These are phyloP conservation scores for Vigna reflexopilosa DNA, from an alignment of 306 rosid genomes.

Conservation along the genomic window DNA sequence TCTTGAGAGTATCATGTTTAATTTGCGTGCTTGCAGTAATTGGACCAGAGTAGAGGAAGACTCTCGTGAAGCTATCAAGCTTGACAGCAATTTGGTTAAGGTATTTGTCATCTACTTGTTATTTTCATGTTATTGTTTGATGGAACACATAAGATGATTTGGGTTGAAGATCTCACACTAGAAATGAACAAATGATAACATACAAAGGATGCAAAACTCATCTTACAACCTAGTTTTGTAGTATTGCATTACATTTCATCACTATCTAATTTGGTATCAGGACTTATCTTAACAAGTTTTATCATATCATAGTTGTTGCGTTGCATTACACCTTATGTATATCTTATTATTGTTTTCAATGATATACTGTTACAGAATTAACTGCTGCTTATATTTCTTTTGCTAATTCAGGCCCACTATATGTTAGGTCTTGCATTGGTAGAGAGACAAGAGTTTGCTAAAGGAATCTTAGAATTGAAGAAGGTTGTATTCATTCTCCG, in stretches of 20 bases:
- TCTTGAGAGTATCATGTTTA: not conserved
- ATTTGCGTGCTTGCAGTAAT: conserved; percentile 54
- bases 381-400: not conserved
- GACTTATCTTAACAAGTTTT: no score
- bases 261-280: no score
- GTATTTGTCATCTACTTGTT: conserved; percentile 45
- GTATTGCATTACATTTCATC: no score
- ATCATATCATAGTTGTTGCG: not conserved
- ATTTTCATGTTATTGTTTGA: not conserved
- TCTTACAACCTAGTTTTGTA: no score
- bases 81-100: conserved; percentile 67
- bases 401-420: conserved; percentile 69
- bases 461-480: conserved; percentile 66
- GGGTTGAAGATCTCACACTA: no score
- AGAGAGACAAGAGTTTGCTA: conserved; percentile 52
- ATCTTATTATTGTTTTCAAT: not conserved
- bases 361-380: not conserved
- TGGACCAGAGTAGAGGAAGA: conserved; percentile 79
- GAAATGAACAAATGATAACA: no score
- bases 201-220: no score
- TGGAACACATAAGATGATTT: not conserved
- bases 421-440: conserved; percentile 76
- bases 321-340: not conserved
- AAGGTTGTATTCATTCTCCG: conserved; percentile 53
- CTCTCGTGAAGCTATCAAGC: conserved; percentile 66